phyloP scores from a whole-genome alignment of 495 filamentous ascomycete genomes.

The Letharia columbiana region DNA sequence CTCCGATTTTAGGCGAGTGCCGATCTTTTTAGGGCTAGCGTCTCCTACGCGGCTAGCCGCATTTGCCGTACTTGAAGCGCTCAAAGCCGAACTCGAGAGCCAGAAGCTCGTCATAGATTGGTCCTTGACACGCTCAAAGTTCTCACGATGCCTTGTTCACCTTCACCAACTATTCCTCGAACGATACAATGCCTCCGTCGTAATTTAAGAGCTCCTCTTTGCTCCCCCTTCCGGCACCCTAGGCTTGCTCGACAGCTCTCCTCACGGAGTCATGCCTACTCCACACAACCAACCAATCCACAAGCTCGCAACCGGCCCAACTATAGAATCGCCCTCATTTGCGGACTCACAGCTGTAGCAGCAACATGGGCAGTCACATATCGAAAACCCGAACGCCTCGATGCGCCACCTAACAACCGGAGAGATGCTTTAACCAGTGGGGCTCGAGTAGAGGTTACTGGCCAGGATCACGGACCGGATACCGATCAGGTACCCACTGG shows the following conservation, averaged over 20 bases:
- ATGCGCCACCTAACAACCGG: slow-evolving; percentile 15
- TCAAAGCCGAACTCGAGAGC: not conserved
- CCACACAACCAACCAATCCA: not conserved
- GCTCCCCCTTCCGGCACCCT: not conserved
- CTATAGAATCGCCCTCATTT: slow-evolving; percentile 6
- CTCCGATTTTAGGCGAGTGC: no score
- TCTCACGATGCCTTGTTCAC: not conserved
- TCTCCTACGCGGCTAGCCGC: not conserved
- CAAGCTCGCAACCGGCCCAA: slow-evolving; percentile 5
- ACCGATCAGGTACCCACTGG: slow-evolving; percentile 67
- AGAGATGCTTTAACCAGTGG: slow-evolving; percentile 8
- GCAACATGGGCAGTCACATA: slow-evolving; percentile 3
- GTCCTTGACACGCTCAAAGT: not conserved
- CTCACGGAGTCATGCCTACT: slow-evolving; percentile 3
- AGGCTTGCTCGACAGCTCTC: slow-evolving; percentile 6
- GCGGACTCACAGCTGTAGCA: slow-evolving; percentile 5
- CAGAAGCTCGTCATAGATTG: not conserved
- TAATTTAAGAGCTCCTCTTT: not conserved
- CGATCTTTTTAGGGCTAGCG: no score
- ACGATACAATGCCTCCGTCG: not conserved
- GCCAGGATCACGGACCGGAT: slow-evolving; percentile 41
- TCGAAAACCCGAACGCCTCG: slow-evolving; percentile 14
- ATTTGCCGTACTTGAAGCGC: not conserved
- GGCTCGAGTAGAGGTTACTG: slow-evolving; percentile 16
- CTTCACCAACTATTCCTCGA: not conserved